Conservation (phyloP, 1,284 basidiomycete genomes). For the Dichomitus squalens region DNA sequence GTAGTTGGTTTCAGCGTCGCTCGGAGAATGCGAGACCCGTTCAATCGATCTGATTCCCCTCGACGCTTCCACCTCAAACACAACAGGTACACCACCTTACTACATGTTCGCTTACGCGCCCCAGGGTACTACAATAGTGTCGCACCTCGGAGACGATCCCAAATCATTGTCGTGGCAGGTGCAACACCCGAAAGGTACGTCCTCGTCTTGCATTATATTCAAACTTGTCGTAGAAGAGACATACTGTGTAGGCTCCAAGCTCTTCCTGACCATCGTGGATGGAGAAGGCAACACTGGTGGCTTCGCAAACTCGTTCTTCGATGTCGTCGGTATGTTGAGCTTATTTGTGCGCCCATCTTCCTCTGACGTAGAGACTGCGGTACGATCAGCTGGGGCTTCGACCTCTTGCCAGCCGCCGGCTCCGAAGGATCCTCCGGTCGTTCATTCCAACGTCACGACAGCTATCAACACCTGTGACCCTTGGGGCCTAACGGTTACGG, state of each 20-base stretch:
- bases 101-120: conserved; percentile 51
- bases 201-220: background rate
- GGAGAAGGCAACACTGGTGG: conserved; percentile 45
- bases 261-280: conserved; percentile 49
- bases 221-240: background rate
- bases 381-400: conserved; percentile 32
- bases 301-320: conserved; percentile 36
- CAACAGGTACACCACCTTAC: conserved; percentile 44
- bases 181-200: conserved; percentile 45
- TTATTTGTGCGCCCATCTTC: background rate
- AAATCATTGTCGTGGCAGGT: conserved; percentile 45
- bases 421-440: conserved; percentile 24
- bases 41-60: conserved; percentile 21
- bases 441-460: conserved; percentile 46
- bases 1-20: conserved; percentile 19
- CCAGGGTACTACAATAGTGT: conserved; percentile 43
- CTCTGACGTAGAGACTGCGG: background rate
- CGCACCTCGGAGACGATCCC: conserved; percentile 41
- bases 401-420: conserved; percentile 40
- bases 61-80: conserved; percentile 12
- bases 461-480: conserved; percentile 47
- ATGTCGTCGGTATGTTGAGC: conserved; percentile 36
- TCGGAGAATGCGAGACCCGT: conserved; percentile 25
- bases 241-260: conserved; percentile 36
- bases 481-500: conserved; percentile 47